phyloP scores from a whole-genome alignment of 495 filamentous ascomycete species.

The Aspergillus diversus region DNA sequence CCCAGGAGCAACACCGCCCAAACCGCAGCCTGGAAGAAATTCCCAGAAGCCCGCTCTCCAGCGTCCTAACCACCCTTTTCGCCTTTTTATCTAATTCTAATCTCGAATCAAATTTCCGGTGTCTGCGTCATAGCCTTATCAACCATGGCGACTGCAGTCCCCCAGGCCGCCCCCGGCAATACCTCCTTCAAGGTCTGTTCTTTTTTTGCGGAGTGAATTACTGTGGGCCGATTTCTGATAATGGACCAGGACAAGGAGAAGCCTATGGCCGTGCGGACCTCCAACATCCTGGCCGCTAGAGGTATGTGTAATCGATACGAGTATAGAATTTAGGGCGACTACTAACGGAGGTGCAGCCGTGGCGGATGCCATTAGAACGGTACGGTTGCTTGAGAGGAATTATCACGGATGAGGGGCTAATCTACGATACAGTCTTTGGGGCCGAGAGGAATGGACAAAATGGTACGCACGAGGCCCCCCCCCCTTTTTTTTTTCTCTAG shows the following conservation, averaged over 20 bases:
- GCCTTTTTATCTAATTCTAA: conserved; percentile 29
- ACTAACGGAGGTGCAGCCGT: conserved; percentile 63
- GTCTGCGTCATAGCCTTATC: conserved; percentile 33
- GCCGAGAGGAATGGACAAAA: conserved; percentile 93
- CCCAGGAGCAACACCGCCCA: conserved; percentile 49
- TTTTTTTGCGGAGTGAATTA: conserved; percentile 28
- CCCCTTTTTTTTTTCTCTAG: neutral
- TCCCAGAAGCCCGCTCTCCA: conserved; percentile 40
- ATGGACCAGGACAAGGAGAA: conserved; percentile 89
- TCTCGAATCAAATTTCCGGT: conserved; percentile 27
- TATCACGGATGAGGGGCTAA: conserved; percentile 51
- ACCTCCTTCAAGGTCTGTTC: conserved; percentile 77
- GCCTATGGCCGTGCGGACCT: conserved; percentile 90
- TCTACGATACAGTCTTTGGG: conserved; percentile 61
- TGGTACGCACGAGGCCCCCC: conserved; percentile 53
- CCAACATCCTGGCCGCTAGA: conserved; percentile 96
- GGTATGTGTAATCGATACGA: conserved; percentile 54
- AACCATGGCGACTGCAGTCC: conserved; percentile 69
- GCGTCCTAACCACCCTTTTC: conserved; percentile 19
- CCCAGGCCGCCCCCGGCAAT: conserved; percentile 61
- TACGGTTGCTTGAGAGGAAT: conserved; percentile 37
- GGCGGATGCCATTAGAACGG: conserved; percentile 92
- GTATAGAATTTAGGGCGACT: conserved; percentile 22
- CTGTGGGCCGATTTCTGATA: conserved; percentile 53
- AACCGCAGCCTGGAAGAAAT: conserved; percentile 61